Evolutionary conservation across 2,329 filamentous ascomycete genomes (phyloP).

Genomic region (Trichoderma endophyticum): DNA sequence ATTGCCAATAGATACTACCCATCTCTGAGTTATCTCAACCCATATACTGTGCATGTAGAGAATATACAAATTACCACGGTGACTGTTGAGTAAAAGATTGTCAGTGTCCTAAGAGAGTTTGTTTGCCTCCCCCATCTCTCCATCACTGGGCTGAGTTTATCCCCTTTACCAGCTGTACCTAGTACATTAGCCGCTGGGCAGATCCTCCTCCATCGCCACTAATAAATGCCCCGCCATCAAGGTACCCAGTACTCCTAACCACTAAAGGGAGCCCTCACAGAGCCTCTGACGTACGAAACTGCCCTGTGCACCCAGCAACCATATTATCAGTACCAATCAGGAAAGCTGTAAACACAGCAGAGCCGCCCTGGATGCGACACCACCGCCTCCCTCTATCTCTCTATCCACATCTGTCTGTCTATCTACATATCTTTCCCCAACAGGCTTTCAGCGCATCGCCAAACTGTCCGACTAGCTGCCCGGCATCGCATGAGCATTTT

Average conservation of each 20-base stretch:
- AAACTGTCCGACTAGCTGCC: background rate
- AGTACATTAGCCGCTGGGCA: background rate
- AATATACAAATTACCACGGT: background rate
- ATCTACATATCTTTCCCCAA: background rate
- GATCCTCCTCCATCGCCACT: background rate
- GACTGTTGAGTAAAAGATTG: background rate
- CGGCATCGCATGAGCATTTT: background rate
- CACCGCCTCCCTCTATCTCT: conserved; percentile 10
- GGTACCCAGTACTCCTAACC: background rate
- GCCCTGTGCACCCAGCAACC: conserved; percentile 26
- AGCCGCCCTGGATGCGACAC: conserved; percentile 7
- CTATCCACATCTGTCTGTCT: background rate
- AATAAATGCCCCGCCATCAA: background rate
- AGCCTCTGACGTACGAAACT: conserved; percentile 18
- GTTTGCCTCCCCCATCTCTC: background rate
- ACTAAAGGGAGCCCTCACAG: background rate
- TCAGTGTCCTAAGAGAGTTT: background rate
- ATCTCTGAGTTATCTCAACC: background rate
- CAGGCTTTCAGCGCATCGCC: conserved; percentile 6
- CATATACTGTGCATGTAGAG: background rate
- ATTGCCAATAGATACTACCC: background rate
- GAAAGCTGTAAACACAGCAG: conserved; percentile 31
- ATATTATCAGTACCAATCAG: conserved; percentile 26
- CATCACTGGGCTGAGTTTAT: background rate
- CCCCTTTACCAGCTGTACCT: background rate